A percentile compares a stretch with the other conserved stretches of the same genome.
Evolutionary conservation across 768 basidiomycete species (phyloP).

Genomic region (Pulveroboletus sp.): DNA sequence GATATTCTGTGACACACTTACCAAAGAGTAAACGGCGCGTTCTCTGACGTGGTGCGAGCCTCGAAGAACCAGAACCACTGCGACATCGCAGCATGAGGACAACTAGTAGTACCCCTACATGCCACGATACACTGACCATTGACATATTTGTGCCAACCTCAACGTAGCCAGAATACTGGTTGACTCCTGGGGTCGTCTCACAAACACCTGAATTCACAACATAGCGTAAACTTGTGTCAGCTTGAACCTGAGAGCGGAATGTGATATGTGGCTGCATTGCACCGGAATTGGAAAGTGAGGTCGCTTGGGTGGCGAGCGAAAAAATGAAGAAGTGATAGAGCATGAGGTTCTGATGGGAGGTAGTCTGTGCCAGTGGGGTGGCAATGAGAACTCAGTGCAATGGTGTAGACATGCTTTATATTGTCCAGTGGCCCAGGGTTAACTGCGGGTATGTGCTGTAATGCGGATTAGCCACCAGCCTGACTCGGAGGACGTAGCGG

Average conservation of each 20-base stretch:
- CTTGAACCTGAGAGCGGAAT: conserved; percentile 18
- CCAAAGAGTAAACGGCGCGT: conserved; percentile 68
- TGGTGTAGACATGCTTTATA: no score
- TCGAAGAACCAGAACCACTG: conserved; percentile 81
- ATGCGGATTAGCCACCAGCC: no score
- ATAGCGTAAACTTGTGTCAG: conserved; percentile 40
- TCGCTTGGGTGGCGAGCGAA: conserved; percentile 1
- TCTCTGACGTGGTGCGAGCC: conserved; percentile 54
- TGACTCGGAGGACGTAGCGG: no score
- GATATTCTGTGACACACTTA: conserved; percentile 15
- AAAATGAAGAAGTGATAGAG: background rate
- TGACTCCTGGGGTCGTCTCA: conserved; percentile 61
- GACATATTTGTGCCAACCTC: conserved; percentile 57
- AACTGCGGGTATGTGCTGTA: no score
- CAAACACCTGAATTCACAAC: conserved; percentile 60
- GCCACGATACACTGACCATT: conserved; percentile 40
- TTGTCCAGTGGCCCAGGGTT: no score
- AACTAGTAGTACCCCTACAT: no score
- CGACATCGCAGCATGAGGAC: conserved; percentile 5
- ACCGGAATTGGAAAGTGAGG: background rate
- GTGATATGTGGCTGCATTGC: background rate
- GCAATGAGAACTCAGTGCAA: no score
- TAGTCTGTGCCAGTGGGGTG: no score
- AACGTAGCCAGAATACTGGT: conserved; percentile 61
- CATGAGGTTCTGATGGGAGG: no score